A percentile compares a stretch with the other conserved stretches of the same genome.
Evolutionary conservation across 371 early-diverging fungal species (phyloP).

Genomic region (Vairimorpha ceranae): DNA sequence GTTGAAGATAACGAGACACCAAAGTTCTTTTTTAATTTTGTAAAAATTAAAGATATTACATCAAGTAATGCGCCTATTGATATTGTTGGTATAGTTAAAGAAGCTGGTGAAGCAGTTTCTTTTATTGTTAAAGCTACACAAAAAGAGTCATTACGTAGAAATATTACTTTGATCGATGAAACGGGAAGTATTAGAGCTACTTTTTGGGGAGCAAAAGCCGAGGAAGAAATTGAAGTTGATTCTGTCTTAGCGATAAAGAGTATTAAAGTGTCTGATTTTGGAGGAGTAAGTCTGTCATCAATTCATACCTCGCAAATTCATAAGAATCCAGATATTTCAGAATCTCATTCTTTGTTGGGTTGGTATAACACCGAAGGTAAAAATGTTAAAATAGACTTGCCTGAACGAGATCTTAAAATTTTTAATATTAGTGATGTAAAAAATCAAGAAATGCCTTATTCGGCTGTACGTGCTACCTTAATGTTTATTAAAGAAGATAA

Average conservation of each 20-base stretch:
- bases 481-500: constrained; percentile 55
- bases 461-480: constrained; percentile 43
- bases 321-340: constrained; percentile 51
- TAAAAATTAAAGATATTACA: constrained; percentile 38
- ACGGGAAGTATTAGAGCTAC: constrained; percentile 47
- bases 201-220: constrained; percentile 57
- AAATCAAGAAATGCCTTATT: constrained; percentile 41
- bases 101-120: constrained; percentile 29
- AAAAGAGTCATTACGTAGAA: constrained; percentile 49
- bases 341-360: constrained; percentile 52
- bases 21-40: constrained; percentile 43
- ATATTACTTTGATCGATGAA: constrained; percentile 53
- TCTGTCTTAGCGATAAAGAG: constrained; percentile 44
- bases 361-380: constrained; percentile 60
- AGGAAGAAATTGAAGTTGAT: constrained; percentile 41
- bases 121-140: constrained; percentile 45
- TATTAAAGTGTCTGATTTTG: constrained; percentile 49
- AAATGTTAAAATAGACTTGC: constrained; percentile 34
- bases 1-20: constrained; percentile 31
- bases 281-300: constrained; percentile 45
- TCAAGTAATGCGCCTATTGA: constrained; percentile 25
- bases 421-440: constrained; percentile 50
- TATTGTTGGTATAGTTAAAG: constrained; percentile 54
- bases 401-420: constrained; percentile 29
- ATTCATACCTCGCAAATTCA: constrained; percentile 42